Evolutionary conservation across 306 rosid species (phyloP).

Genomic region (Castanea sativa): DNA sequence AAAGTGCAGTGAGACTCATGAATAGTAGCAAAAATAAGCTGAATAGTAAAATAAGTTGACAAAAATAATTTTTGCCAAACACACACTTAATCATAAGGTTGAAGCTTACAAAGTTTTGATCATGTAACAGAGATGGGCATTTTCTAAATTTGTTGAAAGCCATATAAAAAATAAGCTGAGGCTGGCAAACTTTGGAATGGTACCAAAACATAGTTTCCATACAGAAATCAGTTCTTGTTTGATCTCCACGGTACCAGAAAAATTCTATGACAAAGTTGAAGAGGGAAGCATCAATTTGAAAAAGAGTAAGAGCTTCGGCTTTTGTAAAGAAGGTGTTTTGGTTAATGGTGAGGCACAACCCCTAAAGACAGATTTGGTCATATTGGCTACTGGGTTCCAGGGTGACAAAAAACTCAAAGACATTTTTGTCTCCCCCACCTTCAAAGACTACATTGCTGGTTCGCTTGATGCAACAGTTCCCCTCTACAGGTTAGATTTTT

Average conservation of each 20-base stretch:
- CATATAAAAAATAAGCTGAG: constrained; percentile 35
- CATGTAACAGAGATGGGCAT: constrained; percentile 43
- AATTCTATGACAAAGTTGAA: constrained; percentile 50
- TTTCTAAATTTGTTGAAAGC: constrained; percentile 61
- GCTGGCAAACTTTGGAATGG: constrained; percentile 56
- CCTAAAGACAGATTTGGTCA: constrained; percentile 46
- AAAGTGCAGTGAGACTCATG: rapidly evolving
- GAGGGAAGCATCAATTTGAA: constrained; percentile 60
- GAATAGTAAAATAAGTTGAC: no score
- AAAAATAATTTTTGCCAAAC: no score
- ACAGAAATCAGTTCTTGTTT: constrained; percentile 40
- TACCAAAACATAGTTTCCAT: constrained; percentile 54
- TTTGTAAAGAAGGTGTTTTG: constrained; percentile 50
- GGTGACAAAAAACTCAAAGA: constrained; percentile 60
- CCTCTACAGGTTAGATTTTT: constrained; percentile 47
- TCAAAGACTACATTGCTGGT: constrained; percentile 39
- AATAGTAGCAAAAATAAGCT: no score
- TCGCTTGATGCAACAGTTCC: constrained; percentile 36
- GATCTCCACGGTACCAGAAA: constrained; percentile 39
- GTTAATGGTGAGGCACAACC: constrained; percentile 39
- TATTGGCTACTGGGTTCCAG: constrained; percentile 54
- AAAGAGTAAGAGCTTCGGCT: constrained; percentile 40
- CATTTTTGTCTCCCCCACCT: constrained; percentile 46
- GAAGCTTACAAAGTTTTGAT: no score
- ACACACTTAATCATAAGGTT: no score